These are phyloP conservation scores for Exsudoporus frostii DNA, from an alignment of 768 basidiomycete species.

Conservation along the genomic window DNA sequence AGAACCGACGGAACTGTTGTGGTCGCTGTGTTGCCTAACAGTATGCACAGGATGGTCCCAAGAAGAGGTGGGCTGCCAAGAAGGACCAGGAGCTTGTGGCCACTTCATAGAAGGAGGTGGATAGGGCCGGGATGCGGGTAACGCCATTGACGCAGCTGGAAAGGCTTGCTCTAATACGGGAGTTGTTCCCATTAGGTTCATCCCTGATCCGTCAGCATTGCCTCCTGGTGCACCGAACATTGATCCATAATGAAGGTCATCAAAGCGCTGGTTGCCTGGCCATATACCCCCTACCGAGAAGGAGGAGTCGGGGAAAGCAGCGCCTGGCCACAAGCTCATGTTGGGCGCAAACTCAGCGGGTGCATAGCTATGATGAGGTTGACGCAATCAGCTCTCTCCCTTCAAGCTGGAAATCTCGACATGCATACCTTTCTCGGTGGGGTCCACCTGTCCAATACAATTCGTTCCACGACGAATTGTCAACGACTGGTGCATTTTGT, in stretches of 20 bases:
- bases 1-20: background rate
- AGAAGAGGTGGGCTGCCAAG: background rate
- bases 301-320: background rate
- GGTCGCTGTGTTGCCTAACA: background rate
- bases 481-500: background rate
- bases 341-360: background rate
- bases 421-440: slow-evolving; percentile 13
- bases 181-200: background rate
- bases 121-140: background rate
- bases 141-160: background rate
- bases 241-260: background rate
- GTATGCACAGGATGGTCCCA: slow-evolving; percentile 3
- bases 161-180: slow-evolving; percentile 1
- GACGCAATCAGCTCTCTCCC: background rate
- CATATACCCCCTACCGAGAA: background rate
- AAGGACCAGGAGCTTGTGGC: background rate
- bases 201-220: background rate
- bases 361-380: background rate
- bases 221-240: background rate
- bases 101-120: background rate
- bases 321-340: slow-evolving; percentile 1
- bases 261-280: background rate
- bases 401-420: background rate
- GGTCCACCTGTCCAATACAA: background rate
- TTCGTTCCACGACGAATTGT: background rate